phyloP scores from a whole-genome alignment of 805 yeast species.

The Hanseniaspora osmophila region DNA sequence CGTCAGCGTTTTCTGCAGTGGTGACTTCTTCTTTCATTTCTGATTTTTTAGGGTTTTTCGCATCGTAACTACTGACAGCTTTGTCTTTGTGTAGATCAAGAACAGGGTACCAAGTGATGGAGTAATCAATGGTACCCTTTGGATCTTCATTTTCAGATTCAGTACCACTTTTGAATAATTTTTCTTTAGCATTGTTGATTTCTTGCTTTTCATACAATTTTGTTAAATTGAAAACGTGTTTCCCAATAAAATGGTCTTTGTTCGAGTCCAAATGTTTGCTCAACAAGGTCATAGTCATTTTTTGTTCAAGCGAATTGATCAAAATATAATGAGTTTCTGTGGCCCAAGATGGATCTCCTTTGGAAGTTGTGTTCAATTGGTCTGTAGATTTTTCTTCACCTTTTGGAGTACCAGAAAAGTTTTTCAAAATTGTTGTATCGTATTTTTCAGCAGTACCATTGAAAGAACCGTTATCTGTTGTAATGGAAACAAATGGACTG shows the following conservation, averaged over 20 bases:
- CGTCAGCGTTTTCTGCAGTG: conserved; percentile 12
- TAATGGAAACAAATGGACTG: conserved; percentile 45
- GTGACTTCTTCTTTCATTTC: conserved; percentile 9
- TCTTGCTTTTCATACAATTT: conserved; percentile 43
- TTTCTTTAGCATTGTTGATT: conserved; percentile 8
- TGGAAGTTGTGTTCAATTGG: neutral
- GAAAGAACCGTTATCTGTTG: conserved; percentile 29
- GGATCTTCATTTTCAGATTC: neutral
- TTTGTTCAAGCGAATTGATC: conserved; percentile 42
- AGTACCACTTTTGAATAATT: conserved; percentile 8
- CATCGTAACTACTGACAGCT: conserved; percentile 1
- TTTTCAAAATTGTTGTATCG: conserved; percentile 26
- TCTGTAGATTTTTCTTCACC: conserved; percentile 17
- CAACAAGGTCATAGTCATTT: conserved; percentile 32
- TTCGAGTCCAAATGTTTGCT: conserved; percentile 33
- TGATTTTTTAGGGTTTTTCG: conserved; percentile 2
- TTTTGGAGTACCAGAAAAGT: conserved; percentile 28
- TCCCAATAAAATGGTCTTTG: conserved; percentile 37
- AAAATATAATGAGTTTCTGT: conserved; percentile 51
- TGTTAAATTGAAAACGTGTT: conserved; percentile 39
- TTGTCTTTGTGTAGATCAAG: conserved; percentile 5
- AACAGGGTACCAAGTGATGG: conserved; percentile 30
- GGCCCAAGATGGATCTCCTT: conserved; percentile 41
- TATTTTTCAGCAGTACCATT: conserved; percentile 25
- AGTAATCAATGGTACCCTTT: conserved; percentile 48